Evolutionary conservation across 1,139 yeast species (phyloP).

Genomic region (Candida sojae): DNA sequence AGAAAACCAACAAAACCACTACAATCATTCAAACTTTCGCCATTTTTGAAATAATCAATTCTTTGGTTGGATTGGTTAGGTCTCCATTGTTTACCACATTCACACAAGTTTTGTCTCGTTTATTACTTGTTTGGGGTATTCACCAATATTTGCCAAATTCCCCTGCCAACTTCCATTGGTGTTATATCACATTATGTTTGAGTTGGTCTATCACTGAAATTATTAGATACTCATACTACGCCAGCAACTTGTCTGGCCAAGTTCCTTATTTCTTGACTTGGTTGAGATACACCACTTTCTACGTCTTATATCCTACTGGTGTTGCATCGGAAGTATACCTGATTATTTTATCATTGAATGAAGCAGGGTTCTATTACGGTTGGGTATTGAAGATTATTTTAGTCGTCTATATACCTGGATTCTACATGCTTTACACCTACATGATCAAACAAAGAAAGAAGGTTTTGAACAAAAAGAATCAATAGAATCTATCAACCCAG

Average conservation of each 20-base stretch:
- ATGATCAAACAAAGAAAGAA: constrained; percentile 87
- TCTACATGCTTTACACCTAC: constrained; percentile 80
- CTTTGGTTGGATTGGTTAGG: constrained; percentile 75
- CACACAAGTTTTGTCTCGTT: constrained; percentile 84
- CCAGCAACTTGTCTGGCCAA: constrained; percentile 59
- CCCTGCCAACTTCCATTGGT: constrained; percentile 61
- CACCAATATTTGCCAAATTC: constrained; percentile 71
- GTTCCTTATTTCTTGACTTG: constrained; percentile 68
- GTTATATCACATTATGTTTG: constrained; percentile 63
- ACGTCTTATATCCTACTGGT: constrained; percentile 85
- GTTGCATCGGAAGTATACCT: constrained; percentile 80
- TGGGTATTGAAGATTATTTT: constrained; percentile 58
- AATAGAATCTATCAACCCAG: constrained; percentile 28
- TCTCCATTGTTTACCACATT: constrained; percentile 83
- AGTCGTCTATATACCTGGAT: constrained; percentile 79
- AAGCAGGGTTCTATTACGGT: constrained; percentile 60
- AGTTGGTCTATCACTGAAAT: constrained; percentile 95
- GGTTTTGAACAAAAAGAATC: constrained; percentile 40
- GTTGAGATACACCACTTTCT: constrained; percentile 82
- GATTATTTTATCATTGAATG: constrained; percentile 65
- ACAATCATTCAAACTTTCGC: constrained; percentile 83
- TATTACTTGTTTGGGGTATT: constrained; percentile 82
- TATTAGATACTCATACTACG: constrained; percentile 84
- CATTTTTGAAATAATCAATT: constrained; percentile 75
- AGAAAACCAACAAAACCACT: constrained; percentile 58